Percentiles rank a stretch among this genome's conserved stretches.
phyloP scores from a whole-genome alignment of 2,329 filamentous ascomycete species.

The Aspergillus intermedius region DNA sequence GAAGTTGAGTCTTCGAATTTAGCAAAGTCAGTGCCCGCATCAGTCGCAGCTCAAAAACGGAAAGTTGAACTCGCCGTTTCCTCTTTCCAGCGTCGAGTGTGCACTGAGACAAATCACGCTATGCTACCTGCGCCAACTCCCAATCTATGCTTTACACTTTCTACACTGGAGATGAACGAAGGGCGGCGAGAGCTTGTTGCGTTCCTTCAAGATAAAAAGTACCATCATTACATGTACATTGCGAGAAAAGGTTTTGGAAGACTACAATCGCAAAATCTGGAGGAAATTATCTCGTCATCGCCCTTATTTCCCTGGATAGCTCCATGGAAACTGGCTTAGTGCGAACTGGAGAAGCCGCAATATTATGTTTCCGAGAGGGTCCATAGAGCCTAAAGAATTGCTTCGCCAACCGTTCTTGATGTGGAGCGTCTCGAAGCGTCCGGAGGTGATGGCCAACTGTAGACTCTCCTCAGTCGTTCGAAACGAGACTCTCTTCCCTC shows the following conservation, averaged over 20 bases:
- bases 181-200: neutral
- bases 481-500: conserved; percentile 9
- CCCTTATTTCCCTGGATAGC: conserved; percentile 1
- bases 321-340: conserved; percentile 17
- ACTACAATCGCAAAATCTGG: neutral
- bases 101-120: neutral
- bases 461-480: conserved; percentile 1
- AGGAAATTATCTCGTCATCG: neutral
- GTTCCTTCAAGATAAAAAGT: neutral
- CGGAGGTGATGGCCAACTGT: neutral
- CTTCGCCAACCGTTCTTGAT: conserved; percentile 4
- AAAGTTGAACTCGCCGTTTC: neutral
- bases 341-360: conserved; percentile 9
- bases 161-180: neutral
- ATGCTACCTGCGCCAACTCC: neutral
- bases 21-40: neutral
- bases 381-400: neutral
- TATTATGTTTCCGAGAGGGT: conserved; percentile 8
- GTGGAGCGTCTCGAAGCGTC: neutral
- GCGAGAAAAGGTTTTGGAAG: neutral
- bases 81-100: neutral
- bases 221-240: neutral
- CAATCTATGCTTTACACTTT: neutral
- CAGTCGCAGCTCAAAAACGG: neutral
- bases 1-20: neutral